Conservation (phyloP, 768 basidiomycete genomes). For the Rhodotorula sphaerocarpa region DNA sequence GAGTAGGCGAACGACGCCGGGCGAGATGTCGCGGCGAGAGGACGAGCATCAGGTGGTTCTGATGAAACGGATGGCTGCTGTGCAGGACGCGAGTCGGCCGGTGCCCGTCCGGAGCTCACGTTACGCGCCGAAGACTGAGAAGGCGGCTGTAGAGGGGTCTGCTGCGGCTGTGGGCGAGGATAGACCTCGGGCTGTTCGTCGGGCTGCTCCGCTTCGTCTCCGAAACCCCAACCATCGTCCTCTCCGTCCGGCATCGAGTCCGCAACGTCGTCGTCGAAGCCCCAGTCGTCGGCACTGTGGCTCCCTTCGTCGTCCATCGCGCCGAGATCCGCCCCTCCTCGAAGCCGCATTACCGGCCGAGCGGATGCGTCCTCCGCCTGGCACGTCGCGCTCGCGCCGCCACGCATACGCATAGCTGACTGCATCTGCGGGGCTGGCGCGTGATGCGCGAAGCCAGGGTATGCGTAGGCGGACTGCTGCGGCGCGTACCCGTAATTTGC, state of each 20-base stretch:
- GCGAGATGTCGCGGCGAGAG: conserved; percentile 8
- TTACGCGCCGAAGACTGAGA: conserved; percentile 10
- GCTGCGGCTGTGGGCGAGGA: neutral
- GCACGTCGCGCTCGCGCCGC: neutral
- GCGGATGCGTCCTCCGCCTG: neutral
- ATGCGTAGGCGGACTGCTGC: neutral
- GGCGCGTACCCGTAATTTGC: neutral
- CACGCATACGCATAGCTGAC: conserved; percentile 22
- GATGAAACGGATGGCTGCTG: neutral
- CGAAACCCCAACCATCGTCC: conserved; percentile 36
- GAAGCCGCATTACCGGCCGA: conserved; percentile 7
- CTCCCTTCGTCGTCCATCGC: conserved; percentile 29
- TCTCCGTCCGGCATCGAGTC: neutral
- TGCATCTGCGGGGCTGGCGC: neutral
- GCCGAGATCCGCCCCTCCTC: conserved; percentile 28
- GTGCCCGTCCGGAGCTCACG: conserved; percentile 5
- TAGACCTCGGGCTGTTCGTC: neutral
- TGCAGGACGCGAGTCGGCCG: neutral
- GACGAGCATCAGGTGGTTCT: too few species aligned
- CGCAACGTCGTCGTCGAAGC: conserved; percentile 12
- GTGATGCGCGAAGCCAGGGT: neutral
- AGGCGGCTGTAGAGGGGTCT: neutral
- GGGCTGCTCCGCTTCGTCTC: conserved; percentile 10
- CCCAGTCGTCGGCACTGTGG: conserved; percentile 27
- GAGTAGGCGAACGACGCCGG: conserved; percentile 22